Percentiles rank a stretch among this genome's conserved stretches.
Conservation (phyloP, 768 basidiomycete species). For the Exsudoporus frostii region DNA sequence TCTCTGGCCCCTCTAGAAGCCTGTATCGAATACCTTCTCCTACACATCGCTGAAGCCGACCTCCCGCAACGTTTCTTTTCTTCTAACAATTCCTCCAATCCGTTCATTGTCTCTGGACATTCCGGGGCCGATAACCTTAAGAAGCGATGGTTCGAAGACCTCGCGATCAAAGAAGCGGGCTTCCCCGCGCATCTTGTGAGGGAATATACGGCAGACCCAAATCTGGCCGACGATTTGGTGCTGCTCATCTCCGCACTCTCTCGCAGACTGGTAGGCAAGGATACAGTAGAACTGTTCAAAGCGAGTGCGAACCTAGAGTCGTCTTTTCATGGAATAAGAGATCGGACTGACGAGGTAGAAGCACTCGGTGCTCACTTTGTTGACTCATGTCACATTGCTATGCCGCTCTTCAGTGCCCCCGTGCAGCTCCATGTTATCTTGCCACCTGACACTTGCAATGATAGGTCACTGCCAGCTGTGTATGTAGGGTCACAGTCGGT, state of each 20-base stretch:
- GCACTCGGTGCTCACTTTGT: slow-evolving; percentile 54
- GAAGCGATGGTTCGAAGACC: slow-evolving; percentile 76
- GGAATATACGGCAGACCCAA: slow-evolving; percentile 40
- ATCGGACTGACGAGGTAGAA: slow-evolving; percentile 41
- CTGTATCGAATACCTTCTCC: slow-evolving; percentile 78
- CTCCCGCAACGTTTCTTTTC: slow-evolving; percentile 73
- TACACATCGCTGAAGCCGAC: slow-evolving; percentile 85
- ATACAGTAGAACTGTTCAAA: slow-evolving; percentile 29
- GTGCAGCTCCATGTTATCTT: slow-evolving; percentile 66
- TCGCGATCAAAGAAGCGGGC: slow-evolving; percentile 78
- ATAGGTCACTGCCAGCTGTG: slow-evolving; percentile 59
- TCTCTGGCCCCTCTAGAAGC: slow-evolving; percentile 67
- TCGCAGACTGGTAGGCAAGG: slow-evolving; percentile 49
- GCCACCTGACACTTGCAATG: slow-evolving; percentile 35
- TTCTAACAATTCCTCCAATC: slow-evolving; percentile 58
- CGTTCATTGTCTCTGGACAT: slow-evolving; percentile 66
- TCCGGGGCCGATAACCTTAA: slow-evolving; percentile 61
- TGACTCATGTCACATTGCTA: slow-evolving; percentile 46
- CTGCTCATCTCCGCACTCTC: slow-evolving; percentile 55
- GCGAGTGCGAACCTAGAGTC: slow-evolving; percentile 28
- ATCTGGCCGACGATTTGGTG: slow-evolving; percentile 47
- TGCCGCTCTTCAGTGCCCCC: slow-evolving; percentile 64
- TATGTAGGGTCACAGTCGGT: slow-evolving; percentile 68
- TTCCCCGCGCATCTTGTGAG: slow-evolving; percentile 74
- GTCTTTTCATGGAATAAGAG: slow-evolving; percentile 12